A percentile compares a stretch with the other conserved stretches of the same genome.
These are phyloP conservation scores for Epicoccum sorghinum DNA, from an alignment of 2,329 filamentous ascomycete genomes.

Conservation along the genomic window DNA sequence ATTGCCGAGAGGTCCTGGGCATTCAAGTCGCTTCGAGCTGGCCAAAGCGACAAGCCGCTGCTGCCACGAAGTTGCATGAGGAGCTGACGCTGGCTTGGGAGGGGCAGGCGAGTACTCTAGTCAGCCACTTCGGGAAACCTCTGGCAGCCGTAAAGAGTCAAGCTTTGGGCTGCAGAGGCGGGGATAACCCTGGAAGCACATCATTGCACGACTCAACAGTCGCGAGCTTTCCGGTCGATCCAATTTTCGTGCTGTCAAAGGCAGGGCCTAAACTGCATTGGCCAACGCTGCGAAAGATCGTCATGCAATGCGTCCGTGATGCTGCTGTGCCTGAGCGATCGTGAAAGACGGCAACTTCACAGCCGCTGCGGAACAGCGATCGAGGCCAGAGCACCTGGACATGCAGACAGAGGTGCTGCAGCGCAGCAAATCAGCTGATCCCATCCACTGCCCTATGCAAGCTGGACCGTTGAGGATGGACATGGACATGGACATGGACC, in stretches of 20 bases:
- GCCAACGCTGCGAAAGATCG: neutral
- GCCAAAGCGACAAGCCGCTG: neutral
- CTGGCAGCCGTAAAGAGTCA: conserved; percentile 4
- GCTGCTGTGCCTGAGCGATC: neutral
- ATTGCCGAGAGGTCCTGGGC: neutral
- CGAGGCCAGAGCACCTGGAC: neutral
- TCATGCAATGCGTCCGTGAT: neutral
- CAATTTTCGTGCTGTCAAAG: conserved; percentile 10
- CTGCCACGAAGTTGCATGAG: conserved; percentile 6
- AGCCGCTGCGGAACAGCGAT: neutral
- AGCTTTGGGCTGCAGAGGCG: neutral
- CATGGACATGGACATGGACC: too few species aligned
- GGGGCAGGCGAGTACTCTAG: conserved; percentile 7
- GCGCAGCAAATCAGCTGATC: neutral
- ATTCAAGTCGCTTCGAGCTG: neutral
- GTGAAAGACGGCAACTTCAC: neutral
- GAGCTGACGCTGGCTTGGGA: conserved; percentile 10
- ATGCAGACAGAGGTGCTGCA: neutral
- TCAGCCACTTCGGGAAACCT: conserved; percentile 3
- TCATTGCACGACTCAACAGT: conserved; percentile 14
- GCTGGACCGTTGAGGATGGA: too few species aligned
- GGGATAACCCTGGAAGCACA: conserved; percentile 16
- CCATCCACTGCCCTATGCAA: neutral
- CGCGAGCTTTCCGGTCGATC: conserved; percentile 17
- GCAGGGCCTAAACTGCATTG: conserved; percentile 1